Evolutionary conservation across 176 grass and related monocot species (phyloP).

Genomic region (Oryza glumipatula): DNA sequence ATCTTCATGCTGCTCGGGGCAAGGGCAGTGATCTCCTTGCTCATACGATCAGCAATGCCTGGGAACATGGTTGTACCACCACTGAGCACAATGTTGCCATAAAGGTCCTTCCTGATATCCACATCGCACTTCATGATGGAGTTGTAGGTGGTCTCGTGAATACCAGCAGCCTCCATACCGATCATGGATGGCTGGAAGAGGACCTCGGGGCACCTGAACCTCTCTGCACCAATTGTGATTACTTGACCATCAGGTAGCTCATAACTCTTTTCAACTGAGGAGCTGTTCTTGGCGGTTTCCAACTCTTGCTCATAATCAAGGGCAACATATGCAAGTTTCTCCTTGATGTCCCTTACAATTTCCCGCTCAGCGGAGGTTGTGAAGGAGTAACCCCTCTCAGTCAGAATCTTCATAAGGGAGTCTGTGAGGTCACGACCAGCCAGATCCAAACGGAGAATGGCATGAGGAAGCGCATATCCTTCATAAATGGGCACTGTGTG

Average conservation of each 20-base stretch:
- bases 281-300: constrained; percentile 78
- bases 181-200: constrained; percentile 88
- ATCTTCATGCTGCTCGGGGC: constrained; percentile 79
- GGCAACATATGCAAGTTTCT: constrained; percentile 73
- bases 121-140: constrained; percentile 96
- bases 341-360: constrained; percentile 85
- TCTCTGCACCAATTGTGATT: constrained; percentile 74
- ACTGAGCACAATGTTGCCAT: constrained; percentile 83
- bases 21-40: constrained; percentile 79
- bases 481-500: constrained; percentile 80
- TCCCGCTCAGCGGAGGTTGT: constrained; percentile 71
- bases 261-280: constrained; percentile 74
- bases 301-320: constrained; percentile 75
- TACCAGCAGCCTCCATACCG: constrained; percentile 75
- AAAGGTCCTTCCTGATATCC: constrained; percentile 83
- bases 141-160: constrained; percentile 84
- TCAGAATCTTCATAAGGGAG: constrained; percentile 78
- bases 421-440: constrained; percentile 68
- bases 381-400: constrained; percentile 71
- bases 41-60: constrained; percentile 85
- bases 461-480: constrained; percentile 75
- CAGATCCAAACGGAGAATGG: constrained; percentile 78
- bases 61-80: constrained; percentile 85
- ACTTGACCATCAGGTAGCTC: constrained; percentile 80
- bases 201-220: constrained; percentile 88